A percentile compares a stretch with the other conserved stretches of the same genome.
Evolutionary conservation across 2,329 filamentous ascomycete species (phyloP).

Genomic region (Penicillium olsonii): DNA sequence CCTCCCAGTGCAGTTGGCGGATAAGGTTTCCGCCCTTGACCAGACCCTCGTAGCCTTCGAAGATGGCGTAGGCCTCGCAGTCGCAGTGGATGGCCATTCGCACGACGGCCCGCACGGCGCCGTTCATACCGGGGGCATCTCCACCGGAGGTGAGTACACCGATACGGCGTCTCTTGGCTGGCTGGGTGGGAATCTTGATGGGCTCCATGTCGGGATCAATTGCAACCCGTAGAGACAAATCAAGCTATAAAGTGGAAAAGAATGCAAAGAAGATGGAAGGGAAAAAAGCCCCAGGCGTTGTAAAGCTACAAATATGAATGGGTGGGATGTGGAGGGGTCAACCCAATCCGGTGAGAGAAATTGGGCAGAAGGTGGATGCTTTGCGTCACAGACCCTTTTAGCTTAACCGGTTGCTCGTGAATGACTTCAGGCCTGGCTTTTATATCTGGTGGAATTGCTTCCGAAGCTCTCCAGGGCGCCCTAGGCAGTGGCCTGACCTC

Average conservation of each 20-base stretch:
- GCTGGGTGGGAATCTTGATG: conserved; percentile 32
- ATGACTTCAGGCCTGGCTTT: neutral
- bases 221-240: conserved; percentile 16
- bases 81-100: conserved; percentile 85
- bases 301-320: conserved; percentile 19
- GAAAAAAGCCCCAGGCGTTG: conserved; percentile 8
- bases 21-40: conserved; percentile 89
- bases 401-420: conserved; percentile 10
- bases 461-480: neutral
- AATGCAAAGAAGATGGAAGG: conserved; percentile 2
- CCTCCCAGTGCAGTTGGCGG: conserved; percentile 83
- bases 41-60: conserved; percentile 94
- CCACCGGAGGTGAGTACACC: conserved; percentile 93
- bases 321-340: conserved; percentile 26
- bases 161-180: conserved; percentile 64
- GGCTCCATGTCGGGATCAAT: conserved; percentile 23
- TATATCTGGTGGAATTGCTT: neutral
- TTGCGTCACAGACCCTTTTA: conserved; percentile 18
- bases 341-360: conserved; percentile 43
- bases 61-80: conserved; percentile 78
- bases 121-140: conserved; percentile 94
- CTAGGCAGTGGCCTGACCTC: conserved; percentile 1
- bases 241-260: conserved; percentile 3
- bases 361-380: conserved; percentile 29
- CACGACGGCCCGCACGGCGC: conserved; percentile 83